These are phyloP conservation scores for Pythium myriotylum DNA, from an alignment of 352 stramenopile species.

Conservation along the genomic window DNA sequence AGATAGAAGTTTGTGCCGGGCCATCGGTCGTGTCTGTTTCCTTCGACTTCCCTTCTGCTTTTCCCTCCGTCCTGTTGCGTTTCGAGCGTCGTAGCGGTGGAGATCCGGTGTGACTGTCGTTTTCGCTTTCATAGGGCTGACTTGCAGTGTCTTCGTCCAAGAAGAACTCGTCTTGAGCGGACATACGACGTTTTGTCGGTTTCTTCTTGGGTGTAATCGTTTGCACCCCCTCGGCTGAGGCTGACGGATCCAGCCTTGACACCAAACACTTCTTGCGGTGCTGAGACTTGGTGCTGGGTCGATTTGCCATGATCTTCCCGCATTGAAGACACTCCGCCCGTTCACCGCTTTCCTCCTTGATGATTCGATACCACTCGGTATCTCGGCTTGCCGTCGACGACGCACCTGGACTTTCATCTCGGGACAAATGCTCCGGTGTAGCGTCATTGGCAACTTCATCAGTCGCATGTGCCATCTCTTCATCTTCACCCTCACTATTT, in stretches of 20 bases:
- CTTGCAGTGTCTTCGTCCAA: conserved; percentile 9
- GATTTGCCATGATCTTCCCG: conserved; percentile 7
- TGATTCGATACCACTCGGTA: conserved; percentile 1
- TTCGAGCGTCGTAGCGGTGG: conserved; percentile 25
- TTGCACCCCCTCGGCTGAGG: background rate
- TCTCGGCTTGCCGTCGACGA: conserved; percentile 9
- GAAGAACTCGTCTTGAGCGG: conserved; percentile 5
- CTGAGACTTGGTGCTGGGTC: background rate
- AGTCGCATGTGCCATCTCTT: background rate
- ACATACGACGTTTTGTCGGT: conserved; percentile 17
- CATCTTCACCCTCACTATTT: background rate
- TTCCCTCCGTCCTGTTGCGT: conserved; percentile 16
- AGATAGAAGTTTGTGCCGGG: background rate
- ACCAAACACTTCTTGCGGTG: conserved; percentile 19
- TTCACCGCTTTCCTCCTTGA: background rate
- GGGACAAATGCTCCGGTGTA: background rate
- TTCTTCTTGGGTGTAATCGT: conserved; percentile 25
- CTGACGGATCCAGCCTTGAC: background rate
- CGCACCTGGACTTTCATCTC: background rate
- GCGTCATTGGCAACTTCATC: too few species aligned
- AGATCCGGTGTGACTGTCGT: background rate
- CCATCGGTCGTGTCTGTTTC: background rate
- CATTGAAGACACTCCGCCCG: conserved; percentile 20
- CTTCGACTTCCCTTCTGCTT: background rate
- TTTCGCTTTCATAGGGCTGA: conserved; percentile 9